phyloP scores from a whole-genome alignment of 352 stramenopile genomes.

The Phytopythium ostracodes region DNA sequence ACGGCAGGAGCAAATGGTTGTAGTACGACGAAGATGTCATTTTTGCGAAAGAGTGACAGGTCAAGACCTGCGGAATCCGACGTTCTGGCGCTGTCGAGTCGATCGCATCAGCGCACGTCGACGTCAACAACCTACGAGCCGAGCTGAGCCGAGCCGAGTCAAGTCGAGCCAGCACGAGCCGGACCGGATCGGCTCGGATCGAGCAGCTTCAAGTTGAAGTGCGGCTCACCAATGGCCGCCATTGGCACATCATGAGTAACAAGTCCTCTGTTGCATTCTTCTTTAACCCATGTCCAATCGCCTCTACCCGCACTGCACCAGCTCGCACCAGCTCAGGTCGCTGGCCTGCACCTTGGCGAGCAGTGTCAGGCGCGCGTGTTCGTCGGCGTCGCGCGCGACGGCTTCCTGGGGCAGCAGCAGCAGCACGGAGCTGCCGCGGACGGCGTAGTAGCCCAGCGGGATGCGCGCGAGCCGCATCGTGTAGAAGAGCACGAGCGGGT shows the following conservation, averaged over 20 bases:
- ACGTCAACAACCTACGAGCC: not conserved
- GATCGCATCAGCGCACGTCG: not conserved
- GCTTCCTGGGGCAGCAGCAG: not conserved
- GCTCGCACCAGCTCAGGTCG: conserved; percentile 1
- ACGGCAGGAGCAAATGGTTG: not conserved
- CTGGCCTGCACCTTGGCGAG: not conserved
- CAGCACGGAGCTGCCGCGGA: not conserved
- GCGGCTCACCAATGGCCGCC: too few species aligned
- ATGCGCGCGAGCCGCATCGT: not conserved
- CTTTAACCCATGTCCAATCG: too few species aligned
- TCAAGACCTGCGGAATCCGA: not conserved
- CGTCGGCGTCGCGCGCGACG: not conserved
- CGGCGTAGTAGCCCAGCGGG: not conserved
- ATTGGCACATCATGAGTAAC: too few species aligned
- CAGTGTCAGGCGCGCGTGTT: not conserved
- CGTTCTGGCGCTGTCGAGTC: not conserved
- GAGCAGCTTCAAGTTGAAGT: not conserved
- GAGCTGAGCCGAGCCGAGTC: not conserved
- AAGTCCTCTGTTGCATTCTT: too few species aligned
- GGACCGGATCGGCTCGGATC: not conserved
- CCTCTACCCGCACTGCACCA: not conserved
- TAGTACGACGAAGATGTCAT: not conserved
- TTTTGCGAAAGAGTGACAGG: not conserved
- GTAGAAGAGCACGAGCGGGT: conserved; percentile 23
- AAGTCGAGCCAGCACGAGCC: not conserved